phyloP scores from a whole-genome alignment of 2,329 filamentous ascomycete genomes.

The Ceratocystiopsis brevicomis region DNA sequence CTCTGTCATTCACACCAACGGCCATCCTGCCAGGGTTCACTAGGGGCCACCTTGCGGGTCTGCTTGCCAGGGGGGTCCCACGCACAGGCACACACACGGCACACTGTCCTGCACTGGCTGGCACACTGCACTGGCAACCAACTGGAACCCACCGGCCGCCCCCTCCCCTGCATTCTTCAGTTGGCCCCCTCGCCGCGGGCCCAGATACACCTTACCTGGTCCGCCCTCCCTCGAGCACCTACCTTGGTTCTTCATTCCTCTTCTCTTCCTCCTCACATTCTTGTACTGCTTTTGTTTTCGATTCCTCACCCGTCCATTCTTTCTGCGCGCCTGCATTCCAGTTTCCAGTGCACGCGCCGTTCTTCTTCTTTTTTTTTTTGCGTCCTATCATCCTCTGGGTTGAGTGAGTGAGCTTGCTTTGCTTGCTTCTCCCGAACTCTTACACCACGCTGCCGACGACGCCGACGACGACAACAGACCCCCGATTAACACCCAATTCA shows the following conservation, averaged over 20 bases:
- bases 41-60: too few species aligned
- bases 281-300: neutral
- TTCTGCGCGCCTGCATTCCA: neutral
- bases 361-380: neutral
- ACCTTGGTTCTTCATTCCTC: too few species aligned
- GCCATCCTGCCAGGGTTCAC: too few species aligned
- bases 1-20: too few species aligned
- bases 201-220: too few species aligned
- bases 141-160: too few species aligned
- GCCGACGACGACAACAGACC: neutral
- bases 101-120: neutral
- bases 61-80: too few species aligned
- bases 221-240: too few species aligned
- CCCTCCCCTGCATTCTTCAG: too few species aligned
- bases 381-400: neutral
- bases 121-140: neutral
- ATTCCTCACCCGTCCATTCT: neutral
- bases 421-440: too few species aligned
- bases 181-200: too few species aligned
- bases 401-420: neutral
- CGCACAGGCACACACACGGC: neutral
- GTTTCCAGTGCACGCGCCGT: neutral
- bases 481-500: neutral
- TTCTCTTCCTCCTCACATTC: too few species aligned
- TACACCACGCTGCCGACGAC: neutral